A percentile compares a stretch with the other conserved stretches of the same genome.
Conservation (phyloP, 2,329 filamentous ascomycete species). For the Fusarium anguioides region DNA sequence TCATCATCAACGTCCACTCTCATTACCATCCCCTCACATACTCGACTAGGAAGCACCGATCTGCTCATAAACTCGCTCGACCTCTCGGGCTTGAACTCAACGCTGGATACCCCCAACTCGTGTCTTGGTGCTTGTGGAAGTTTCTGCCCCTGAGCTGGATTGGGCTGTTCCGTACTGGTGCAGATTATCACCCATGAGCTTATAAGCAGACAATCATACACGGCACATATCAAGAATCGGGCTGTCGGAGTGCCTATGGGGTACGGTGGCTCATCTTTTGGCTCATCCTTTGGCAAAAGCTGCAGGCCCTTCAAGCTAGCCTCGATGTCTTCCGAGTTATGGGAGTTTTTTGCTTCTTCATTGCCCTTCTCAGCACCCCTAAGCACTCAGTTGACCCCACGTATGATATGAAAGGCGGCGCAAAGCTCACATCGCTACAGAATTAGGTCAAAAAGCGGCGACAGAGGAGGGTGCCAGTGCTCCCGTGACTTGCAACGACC, state of each 20-base stretch:
- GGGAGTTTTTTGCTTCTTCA: not conserved
- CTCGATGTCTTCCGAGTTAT: not conserved
- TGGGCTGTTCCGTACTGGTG: not conserved
- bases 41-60: not conserved
- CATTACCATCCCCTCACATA: constrained; percentile 1
- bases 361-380: not conserved
- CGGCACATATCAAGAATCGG: not conserved
- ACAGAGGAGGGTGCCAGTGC: not conserved
- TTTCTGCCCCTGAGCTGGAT: not conserved
- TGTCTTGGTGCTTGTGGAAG: not conserved
- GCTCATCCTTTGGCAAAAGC: not conserved
- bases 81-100: not conserved
- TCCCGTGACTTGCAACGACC: not conserved
- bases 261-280: not conserved
- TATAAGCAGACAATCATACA: not conserved
- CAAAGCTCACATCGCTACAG: constrained; percentile 14
- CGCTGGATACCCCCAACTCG: not conserved
- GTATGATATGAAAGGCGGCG: not conserved
- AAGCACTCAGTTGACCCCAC: not conserved
- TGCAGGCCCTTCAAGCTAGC: not conserved
- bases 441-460: constrained; percentile 6
- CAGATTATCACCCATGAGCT: not conserved
- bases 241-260: no score
- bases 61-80: not conserved
- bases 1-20: not conserved